Base-by-base conservation (phyloP, 2,329 filamentous ascomycete species). In the Exophiala spinifera region DNA sequence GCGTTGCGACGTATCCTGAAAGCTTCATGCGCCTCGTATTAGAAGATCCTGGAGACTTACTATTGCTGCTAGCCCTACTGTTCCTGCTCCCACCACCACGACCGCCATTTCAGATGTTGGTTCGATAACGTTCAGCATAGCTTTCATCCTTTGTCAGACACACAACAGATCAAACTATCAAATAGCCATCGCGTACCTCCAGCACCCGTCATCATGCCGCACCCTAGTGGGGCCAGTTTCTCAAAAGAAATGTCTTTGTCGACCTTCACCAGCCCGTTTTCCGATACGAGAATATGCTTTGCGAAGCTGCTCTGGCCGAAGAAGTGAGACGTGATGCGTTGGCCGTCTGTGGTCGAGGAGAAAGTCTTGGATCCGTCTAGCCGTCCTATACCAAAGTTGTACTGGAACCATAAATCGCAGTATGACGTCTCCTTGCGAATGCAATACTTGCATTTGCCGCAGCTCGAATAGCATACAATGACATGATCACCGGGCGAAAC, bases 401-500 rank as follows among this genome's bases (percentile, higher is more conserved):
- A 61, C 46, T 60, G 53, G 40, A 64, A 64, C 62, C 62, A 64
- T 37, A 57, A 21, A 33, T 64, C 62, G 47, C 62, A 64, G 48
- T 64, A 64, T 3, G 54, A 47, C 2, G 62, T 56, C 45, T 60
- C 49, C 49, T 62, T 61, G 37, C 53, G 51, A 13, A 53, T 51
- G 40, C 62, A 64, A 49, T 64, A 63, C 31, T 55, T 56, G 48
- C 62, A 64, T 44, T 63, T 51, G 15, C 61, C 62, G 34, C 62
- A 64, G 37, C 55, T 59, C 21, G 56, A 45, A 36, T 57, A 63
- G 33, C 53, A 53, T n/a, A 63, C 88, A 65, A 94, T 79, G 59
- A 96, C 92, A 70, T 95, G 86, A 78, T 97, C 92, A 63, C 92
- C 92, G 46, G 84, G 82, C 80, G 96, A 95, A 66, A 96, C 91